phyloP scores from a whole-genome alignment of 768 basidiomycete species.

The Mycena venus region DNA sequence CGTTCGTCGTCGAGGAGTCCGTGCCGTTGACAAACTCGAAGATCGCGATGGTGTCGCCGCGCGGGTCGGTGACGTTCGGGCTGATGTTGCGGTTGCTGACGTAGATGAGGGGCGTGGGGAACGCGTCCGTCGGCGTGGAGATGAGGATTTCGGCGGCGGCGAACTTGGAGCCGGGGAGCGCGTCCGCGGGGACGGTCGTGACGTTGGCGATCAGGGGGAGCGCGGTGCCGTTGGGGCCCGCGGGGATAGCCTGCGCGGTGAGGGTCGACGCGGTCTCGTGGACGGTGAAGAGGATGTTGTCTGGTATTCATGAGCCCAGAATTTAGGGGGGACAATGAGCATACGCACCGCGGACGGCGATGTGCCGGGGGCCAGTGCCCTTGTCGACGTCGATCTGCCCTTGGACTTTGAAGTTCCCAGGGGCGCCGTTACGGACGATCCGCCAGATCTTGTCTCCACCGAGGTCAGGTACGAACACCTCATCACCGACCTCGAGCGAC shows the following conservation, averaged over 20 bases:
- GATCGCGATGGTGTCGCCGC: slow-evolving; percentile 71
- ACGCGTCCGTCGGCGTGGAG: slow-evolving; percentile 54
- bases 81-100: slow-evolving; percentile 70
- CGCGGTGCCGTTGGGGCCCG: slow-evolving; percentile 62
- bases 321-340: slow-evolving; percentile 57
- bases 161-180: slow-evolving; percentile 56
- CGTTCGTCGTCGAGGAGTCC: slow-evolving; percentile 2
- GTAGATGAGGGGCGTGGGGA: slow-evolving; percentile 65
- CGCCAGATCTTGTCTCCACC: slow-evolving; percentile 78
- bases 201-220: slow-evolving; percentile 59
- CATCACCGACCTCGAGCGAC: slow-evolving; percentile 63
- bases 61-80: slow-evolving; percentile 52
- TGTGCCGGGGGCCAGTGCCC: slow-evolving; percentile 75
- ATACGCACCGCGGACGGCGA: slow-evolving; percentile 60
- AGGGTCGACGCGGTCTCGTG: slow-evolving; percentile 68
- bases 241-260: slow-evolving; percentile 64
- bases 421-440: slow-evolving; percentile 55
- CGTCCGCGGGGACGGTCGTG: slow-evolving; percentile 56
- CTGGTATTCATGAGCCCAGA: slow-evolving; percentile 68
- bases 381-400: slow-evolving; percentile 66
- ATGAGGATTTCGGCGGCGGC: slow-evolving; percentile 69
- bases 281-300: slow-evolving; percentile 63
- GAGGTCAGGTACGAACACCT: slow-evolving; percentile 73
- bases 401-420: slow-evolving; percentile 64
- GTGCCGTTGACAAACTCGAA: slow-evolving; percentile 55